Percentiles rank a stretch among this genome's conserved stretches.
Evolutionary conservation across 306 rosid species (phyloP).

Genomic region (Trichosanthes cucumerina): DNA sequence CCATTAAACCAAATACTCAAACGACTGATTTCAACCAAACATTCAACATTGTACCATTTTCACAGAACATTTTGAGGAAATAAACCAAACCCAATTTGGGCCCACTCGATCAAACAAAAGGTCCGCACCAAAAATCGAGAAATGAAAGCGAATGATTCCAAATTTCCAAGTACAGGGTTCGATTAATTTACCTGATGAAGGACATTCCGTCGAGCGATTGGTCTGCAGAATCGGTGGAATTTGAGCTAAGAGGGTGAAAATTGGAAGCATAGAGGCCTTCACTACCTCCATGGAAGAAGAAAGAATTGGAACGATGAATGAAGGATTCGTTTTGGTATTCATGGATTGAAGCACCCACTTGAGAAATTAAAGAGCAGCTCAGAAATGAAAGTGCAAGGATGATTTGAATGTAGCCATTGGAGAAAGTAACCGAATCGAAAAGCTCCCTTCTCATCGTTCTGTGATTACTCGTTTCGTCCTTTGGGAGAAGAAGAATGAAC

Average conservation of each 20-base stretch:
- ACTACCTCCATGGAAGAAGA: conserved; percentile 95
- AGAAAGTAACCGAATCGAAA: neutral
- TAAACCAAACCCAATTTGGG: neutral
- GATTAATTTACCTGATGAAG: conserved; percentile 41
- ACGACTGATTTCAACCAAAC: neutral
- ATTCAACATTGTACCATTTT: neutral
- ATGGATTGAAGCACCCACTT: conserved; percentile 48
- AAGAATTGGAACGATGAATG: conserved; percentile 57
- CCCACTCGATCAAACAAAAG: neutral
- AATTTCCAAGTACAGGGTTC: neutral
- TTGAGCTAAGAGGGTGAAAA: conserved; percentile 12
- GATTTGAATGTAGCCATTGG: neutral
- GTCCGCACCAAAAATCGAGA: neutral
- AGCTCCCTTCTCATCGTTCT: neutral
- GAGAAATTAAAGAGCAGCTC: neutral
- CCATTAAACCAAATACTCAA: neutral
- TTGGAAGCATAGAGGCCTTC: conserved; percentile 66
- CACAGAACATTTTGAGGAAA: neutral
- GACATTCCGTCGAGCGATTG: conserved; percentile 42
- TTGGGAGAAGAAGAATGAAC: neutral
- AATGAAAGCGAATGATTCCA: neutral
- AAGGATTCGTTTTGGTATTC: conserved; percentile 51
- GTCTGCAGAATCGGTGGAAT: neutral
- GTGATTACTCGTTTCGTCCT: neutral
- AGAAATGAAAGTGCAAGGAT: neutral